A percentile compares a stretch with the other conserved stretches of the same genome.
Evolutionary conservation across 805 yeast genomes (phyloP).

Genomic region (Phaffomyces thermotolerans): DNA sequence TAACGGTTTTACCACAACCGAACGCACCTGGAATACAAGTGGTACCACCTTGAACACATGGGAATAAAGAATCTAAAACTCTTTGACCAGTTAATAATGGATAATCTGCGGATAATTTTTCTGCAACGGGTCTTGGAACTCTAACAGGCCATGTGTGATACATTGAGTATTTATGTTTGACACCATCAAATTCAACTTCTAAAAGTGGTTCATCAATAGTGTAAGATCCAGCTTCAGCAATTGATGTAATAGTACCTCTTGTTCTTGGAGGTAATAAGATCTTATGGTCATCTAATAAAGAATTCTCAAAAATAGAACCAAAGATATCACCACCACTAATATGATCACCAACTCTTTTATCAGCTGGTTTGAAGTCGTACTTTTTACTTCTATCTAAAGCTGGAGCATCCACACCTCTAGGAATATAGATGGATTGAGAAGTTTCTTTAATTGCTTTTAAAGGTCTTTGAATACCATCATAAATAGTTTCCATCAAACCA

Average conservation of each 20-base stretch:
- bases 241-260: slow-evolving; percentile 88
- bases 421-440: slow-evolving; percentile 91
- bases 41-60: slow-evolving; percentile 99
- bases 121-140: slow-evolving; percentile 98
- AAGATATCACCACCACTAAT: slow-evolving; percentile 97
- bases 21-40: slow-evolving; percentile 99
- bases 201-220: slow-evolving; percentile 81
- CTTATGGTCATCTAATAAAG: slow-evolving; percentile 86
- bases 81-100: slow-evolving; percentile 98
- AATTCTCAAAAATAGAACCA: slow-evolving; percentile 91
- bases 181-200: slow-evolving; percentile 94
- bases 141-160: slow-evolving; percentile 99
- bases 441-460: slow-evolving; percentile 83
- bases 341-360: slow-evolving; percentile 87
- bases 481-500: slow-evolving; percentile 97
- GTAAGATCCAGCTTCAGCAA: slow-evolving; percentile 88
- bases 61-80: slow-evolving; percentile 95
- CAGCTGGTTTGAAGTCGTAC: slow-evolving; percentile 82
- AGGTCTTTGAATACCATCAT: slow-evolving; percentile 99
- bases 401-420: slow-evolving; percentile 97
- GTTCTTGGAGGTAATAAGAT: slow-evolving; percentile 97
- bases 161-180: slow-evolving; percentile 75
- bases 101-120: slow-evolving; percentile 85
- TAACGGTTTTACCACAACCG: slow-evolving; percentile 98
- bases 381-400: slow-evolving; percentile 76